Evolutionary conservation across 352 stramenopile genomes (phyloP).

Genomic region (Globisporangium barbulae): DNA sequence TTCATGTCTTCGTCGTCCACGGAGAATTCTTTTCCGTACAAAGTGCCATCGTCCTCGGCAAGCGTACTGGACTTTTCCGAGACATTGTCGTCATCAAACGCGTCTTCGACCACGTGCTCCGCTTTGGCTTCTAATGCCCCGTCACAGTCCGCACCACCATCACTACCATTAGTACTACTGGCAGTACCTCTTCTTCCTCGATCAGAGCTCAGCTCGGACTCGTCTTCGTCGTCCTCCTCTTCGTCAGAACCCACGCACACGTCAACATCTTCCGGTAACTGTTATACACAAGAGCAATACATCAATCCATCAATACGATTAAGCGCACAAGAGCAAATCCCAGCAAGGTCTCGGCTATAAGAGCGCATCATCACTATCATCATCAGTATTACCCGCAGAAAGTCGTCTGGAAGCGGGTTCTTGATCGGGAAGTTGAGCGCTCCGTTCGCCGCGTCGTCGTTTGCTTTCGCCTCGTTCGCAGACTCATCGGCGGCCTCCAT

Average conservation of each 20-base stretch:
- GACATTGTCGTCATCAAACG: constrained; percentile 46
- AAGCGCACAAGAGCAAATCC: neutral
- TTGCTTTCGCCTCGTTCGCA: constrained; percentile 4
- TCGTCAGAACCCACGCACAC: constrained; percentile 23
- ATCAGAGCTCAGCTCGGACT: constrained; percentile 9
- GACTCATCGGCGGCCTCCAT: constrained; percentile 66
- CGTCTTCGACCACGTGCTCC: constrained; percentile 47
- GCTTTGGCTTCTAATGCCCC: constrained; percentile 29
- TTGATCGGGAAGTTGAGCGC: constrained; percentile 45
- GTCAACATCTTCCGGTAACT: constrained; percentile 54
- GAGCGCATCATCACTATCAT: constrained; percentile 12
- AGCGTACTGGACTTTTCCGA: constrained; percentile 67
- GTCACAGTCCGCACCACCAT: constrained; percentile 40
- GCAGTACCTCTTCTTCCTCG: constrained; percentile 12
- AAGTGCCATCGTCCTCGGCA: constrained; percentile 75
- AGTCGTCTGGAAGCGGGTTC: constrained; percentile 74
- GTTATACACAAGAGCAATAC: neutral
- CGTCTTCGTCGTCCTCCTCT: constrained; percentile 16
- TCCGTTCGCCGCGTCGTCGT: constrained; percentile 8
- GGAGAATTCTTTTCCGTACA: constrained; percentile 81
- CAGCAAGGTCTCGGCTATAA: neutral
- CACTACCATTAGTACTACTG: constrained; percentile 24
- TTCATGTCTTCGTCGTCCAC: constrained; percentile 40
- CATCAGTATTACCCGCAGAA: constrained; percentile 44
- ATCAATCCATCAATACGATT: neutral